phyloP scores from a whole-genome alignment of 2,329 filamentous ascomycete species.

The Trichophyton schoenleinii region DNA sequence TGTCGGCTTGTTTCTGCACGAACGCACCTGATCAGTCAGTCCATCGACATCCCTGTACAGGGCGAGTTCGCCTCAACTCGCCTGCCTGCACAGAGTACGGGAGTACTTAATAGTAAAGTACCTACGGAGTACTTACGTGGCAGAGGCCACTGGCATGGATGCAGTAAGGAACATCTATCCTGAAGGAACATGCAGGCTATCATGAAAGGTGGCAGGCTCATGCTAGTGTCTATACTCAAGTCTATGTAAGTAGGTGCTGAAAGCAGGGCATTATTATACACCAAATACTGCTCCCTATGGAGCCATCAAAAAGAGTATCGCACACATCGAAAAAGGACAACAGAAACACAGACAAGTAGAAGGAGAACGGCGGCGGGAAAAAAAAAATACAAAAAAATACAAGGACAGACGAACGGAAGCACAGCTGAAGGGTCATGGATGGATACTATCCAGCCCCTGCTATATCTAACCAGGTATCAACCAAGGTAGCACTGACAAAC shows the following conservation, averaged over 20 bases:
- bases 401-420: background rate
- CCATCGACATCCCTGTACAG: background rate
- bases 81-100: background rate
- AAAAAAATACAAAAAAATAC: background rate
- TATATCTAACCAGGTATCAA: background rate
- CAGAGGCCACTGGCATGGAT: too few species aligned
- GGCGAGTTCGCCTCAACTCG: background rate
- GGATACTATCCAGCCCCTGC: slow-evolving; percentile 1
- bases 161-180: too few species aligned
- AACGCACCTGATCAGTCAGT: background rate
- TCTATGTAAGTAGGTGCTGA: too few species aligned
- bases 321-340: background rate
- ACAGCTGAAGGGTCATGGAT: slow-evolving; percentile 1
- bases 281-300: too few species aligned
- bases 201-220: too few species aligned
- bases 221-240: too few species aligned
- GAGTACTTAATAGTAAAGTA: too few species aligned
- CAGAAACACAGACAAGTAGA: background rate
- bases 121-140: too few species aligned
- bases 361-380: background rate
- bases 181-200: too few species aligned
- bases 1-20: background rate
- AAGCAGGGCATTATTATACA: too few species aligned
- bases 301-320: too few species aligned
- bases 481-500: background rate